Percentiles rank a stretch among this genome's conserved stretches.
These are phyloP conservation scores for Psilocybe subaeruginosa DNA, from an alignment of 768 basidiomycete species.

Conservation along the genomic window DNA sequence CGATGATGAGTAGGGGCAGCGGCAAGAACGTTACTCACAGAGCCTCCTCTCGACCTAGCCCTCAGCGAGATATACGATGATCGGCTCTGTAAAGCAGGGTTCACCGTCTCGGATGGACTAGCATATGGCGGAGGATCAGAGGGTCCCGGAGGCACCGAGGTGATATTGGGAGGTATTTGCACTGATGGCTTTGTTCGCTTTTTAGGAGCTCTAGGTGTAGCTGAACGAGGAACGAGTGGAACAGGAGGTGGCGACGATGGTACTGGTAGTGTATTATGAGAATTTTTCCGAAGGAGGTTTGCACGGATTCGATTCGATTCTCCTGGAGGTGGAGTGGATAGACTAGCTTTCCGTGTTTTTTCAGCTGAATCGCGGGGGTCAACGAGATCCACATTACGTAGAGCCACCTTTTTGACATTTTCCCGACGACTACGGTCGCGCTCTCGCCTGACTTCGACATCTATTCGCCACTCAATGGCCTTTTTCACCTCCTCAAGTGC, in stretches of 20 bases:
- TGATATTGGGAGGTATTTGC: conserved; percentile 21
- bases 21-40: conserved; percentile 63
- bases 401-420: conserved; percentile 55
- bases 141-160: conserved; percentile 33
- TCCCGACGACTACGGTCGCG: conserved; percentile 73
- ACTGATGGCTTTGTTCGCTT: conserved; percentile 35
- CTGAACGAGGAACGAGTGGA: conserved; percentile 45
- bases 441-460: conserved; percentile 76
- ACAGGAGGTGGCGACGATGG: conserved; percentile 35
- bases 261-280: conserved; percentile 34
- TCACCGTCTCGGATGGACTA: conserved; percentile 33
- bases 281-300: conserved; percentile 42
- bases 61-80: conserved; percentile 44
- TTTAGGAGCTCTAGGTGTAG: conserved; percentile 36
- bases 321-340: conserved; percentile 51
- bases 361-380: conserved; percentile 46
- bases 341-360: conserved; percentile 48
- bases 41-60: conserved; percentile 53
- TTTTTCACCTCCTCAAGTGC: conserved; percentile 86
- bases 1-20: conserved; percentile 43
- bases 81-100: conserved; percentile 39
- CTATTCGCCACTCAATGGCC: conserved; percentile 87
- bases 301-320: conserved; percentile 30
- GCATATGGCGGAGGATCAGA: conserved; percentile 73
- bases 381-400: conserved; percentile 34